These are phyloP conservation scores for Coemansia biformis DNA, from an alignment of 192 early-diverging fungal species.

Conservation along the genomic window DNA sequence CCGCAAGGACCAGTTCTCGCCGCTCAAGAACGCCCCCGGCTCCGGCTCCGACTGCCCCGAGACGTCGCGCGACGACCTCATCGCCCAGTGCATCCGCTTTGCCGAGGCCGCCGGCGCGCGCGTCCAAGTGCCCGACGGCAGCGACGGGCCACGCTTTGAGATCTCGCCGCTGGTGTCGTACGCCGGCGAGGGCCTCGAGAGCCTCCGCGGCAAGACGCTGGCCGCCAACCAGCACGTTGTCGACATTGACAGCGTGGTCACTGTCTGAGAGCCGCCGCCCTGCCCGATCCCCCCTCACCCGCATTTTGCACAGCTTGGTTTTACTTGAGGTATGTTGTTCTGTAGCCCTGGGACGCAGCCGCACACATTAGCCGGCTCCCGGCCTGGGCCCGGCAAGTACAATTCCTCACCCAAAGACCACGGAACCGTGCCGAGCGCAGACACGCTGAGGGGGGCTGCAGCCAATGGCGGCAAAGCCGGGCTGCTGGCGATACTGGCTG, in stretches of 20 bases:
- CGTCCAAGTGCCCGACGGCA: conserved; percentile 50
- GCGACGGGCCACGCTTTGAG: conserved; percentile 62
- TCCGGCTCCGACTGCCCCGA: conserved; percentile 84
- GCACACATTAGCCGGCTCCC: too few species aligned
- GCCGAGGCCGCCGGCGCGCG: conserved; percentile 78
- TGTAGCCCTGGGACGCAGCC: too few species aligned
- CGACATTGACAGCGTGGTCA: conserved; percentile 19
- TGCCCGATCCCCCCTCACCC: too few species aligned
- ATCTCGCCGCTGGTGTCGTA: conserved; percentile 87
- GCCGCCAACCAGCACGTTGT: conserved; percentile 32
- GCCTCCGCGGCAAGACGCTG: conserved; percentile 59
- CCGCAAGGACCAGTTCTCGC: conserved; percentile 93
- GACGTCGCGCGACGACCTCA: conserved; percentile 84
- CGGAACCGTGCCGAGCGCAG: too few species aligned
- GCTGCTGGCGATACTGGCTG: too few species aligned
- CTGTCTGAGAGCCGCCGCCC: conserved; percentile 14
- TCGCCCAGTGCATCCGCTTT: conserved; percentile 83
- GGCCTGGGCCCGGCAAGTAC: too few species aligned
- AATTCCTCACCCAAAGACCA: too few species aligned
- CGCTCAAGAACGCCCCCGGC: conserved; percentile 95
- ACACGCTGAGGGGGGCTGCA: too few species aligned
- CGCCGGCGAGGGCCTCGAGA: conserved; percentile 87
- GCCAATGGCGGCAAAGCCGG: too few species aligned
- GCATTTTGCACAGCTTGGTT: conserved; percentile 1
- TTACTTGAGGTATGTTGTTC: conserved; percentile 1